Evolutionary conservation across 306 rosid species (phyloP).

Genomic region (Lathyrus tuberosus): DNA sequence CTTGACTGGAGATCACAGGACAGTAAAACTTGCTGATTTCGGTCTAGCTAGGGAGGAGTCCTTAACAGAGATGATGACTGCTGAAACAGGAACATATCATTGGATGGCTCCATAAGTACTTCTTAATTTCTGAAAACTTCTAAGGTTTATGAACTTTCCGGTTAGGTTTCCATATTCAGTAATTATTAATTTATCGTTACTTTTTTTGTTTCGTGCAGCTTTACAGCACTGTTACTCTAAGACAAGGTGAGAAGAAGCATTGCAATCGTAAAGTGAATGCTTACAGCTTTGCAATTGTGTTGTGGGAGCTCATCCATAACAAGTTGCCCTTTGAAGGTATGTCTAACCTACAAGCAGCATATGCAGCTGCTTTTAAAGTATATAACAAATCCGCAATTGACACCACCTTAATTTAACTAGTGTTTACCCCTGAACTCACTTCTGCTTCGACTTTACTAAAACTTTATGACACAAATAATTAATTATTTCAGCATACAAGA

Average conservation of each 20-base stretch:
- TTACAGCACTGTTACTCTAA: slow-evolving; percentile 92
- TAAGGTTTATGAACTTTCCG: slow-evolving; percentile 4
- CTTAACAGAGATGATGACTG: slow-evolving; percentile 96
- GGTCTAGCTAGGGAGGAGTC: slow-evolving; percentile 98
- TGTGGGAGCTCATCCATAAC: slow-evolving; percentile 95
- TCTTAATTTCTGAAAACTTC: slow-evolving; percentile 28
- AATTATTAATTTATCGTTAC: slow-evolving; percentile 35
- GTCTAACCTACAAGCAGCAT: slow-evolving; percentile 99
- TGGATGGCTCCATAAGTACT: slow-evolving; percentile 99
- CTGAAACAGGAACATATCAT: slow-evolving; percentile 93
- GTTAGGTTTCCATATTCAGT: slow-evolving; percentile 23
- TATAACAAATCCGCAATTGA: neutral
- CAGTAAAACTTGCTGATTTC: slow-evolving; percentile 88
- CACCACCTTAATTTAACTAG: neutral
- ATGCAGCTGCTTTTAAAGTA: slow-evolving; percentile 98
- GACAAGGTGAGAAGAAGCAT: slow-evolving; percentile 97
- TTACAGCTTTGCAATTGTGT: slow-evolving; percentile 92
- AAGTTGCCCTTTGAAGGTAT: slow-evolving; percentile 95
- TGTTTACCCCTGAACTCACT: slow-evolving; percentile 5
- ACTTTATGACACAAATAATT: slow-evolving; percentile 4
- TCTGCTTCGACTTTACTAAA: slow-evolving; percentile 8
- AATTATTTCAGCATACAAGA: slow-evolving; percentile 70
- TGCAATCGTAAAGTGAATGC: slow-evolving; percentile 94
- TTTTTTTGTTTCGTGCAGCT: slow-evolving; percentile 61
- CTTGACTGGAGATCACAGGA: slow-evolving; percentile 77